phyloP scores from a whole-genome alignment of 805 yeast species.

The Starmerella cellae region DNA sequence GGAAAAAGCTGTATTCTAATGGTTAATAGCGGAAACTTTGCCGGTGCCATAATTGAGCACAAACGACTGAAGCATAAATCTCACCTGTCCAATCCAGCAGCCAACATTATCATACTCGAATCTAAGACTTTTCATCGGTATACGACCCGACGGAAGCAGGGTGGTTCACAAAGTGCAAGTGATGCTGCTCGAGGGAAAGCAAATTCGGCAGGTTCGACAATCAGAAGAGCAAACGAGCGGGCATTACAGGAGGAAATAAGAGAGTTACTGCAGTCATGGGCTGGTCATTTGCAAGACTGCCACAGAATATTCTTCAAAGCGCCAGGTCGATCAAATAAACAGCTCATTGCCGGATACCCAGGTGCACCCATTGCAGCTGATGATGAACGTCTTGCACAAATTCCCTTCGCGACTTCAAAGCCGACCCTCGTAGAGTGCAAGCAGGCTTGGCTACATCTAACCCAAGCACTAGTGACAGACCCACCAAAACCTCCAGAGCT shows the following conservation, averaged over 20 bases:
- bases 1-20: slow-evolving; percentile 61
- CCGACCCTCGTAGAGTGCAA: slow-evolving; percentile 74
- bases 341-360: slow-evolving; percentile 47
- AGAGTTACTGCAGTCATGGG: slow-evolving; percentile 56
- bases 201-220: slow-evolving; percentile 83
- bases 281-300: slow-evolving; percentile 40
- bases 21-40: slow-evolving; percentile 98
- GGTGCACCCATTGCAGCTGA: slow-evolving; percentile 41
- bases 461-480: slow-evolving; percentile 42
- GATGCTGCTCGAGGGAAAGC: slow-evolving; percentile 93
- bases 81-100: slow-evolving; percentile 45
- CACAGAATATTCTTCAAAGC: slow-evolving; percentile 68
- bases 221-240: slow-evolving; percentile 81
- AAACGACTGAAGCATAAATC: slow-evolving; percentile 35
- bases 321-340: slow-evolving; percentile 54
- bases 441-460: slow-evolving; percentile 68
- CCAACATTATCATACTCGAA: slow-evolving; percentile 34
- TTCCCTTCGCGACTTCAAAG: slow-evolving; percentile 83
- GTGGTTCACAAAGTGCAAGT: slow-evolving; percentile 88
- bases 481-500: slow-evolving; percentile 37
- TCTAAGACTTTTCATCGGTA: slow-evolving; percentile 88
- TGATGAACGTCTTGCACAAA: slow-evolving; percentile 51
- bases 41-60: slow-evolving; percentile 84
- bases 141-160: slow-evolving; percentile 93
- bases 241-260: slow-evolving; percentile 70